Evolutionary conservation across 768 basidiomycete species (phyloP).

Genomic region (Suillus decipiens): DNA sequence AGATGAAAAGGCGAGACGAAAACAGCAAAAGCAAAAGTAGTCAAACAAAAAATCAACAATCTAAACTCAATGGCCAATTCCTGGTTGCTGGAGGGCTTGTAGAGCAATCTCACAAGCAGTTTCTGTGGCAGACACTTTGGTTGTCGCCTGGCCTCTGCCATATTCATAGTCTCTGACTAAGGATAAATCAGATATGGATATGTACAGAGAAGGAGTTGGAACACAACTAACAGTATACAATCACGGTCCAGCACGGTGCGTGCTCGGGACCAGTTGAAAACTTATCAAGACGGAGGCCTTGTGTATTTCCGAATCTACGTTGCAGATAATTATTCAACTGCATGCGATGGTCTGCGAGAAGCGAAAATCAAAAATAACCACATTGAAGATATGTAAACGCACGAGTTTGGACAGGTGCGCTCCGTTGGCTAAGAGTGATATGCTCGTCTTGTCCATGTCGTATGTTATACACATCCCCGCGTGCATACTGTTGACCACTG

Average conservation of each 20-base stretch:
- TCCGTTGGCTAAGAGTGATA: neutral
- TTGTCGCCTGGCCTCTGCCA: conserved; percentile 23
- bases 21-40: neutral
- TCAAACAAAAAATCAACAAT: neutral
- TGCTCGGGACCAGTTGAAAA: neutral
- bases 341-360: conserved; percentile 22
- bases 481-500: neutral
- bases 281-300: conserved; percentile 8
- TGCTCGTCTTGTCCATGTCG: neutral
- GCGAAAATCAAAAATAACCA: neutral
- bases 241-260: neutral
- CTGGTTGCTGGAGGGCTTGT: neutral
- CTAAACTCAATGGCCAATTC: neutral
- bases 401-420: neutral
- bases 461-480: neutral
- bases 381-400: neutral
- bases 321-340: conserved; percentile 30
- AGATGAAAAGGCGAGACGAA: neutral
- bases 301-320: conserved; percentile 11
- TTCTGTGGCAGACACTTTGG: conserved; percentile 25
- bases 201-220: neutral
- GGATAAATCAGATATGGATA: neutral
- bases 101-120: conserved; percentile 14
- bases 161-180: conserved; percentile 26
- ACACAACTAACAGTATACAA: neutral